Conservation (phyloP, 2,329 filamentous ascomycete species). For the Ceratocystiopsis sp. region DNA sequence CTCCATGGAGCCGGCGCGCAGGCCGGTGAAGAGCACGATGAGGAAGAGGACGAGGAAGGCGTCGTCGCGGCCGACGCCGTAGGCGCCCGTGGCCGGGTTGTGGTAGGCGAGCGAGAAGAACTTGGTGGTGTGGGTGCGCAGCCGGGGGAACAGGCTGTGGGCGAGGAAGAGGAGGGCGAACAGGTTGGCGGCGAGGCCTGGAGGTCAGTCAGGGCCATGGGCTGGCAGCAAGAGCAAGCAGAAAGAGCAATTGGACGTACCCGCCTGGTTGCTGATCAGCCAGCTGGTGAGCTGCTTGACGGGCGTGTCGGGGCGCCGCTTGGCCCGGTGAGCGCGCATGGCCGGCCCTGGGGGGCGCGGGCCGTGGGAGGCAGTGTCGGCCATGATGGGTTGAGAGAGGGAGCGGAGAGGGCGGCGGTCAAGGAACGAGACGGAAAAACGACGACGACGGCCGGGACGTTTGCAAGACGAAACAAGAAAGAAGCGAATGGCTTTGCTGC, state of each 20-base stretch:
- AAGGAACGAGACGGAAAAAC: too few species aligned
- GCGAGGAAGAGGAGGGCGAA: constrained; percentile 68
- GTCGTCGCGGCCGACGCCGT: constrained; percentile 67
- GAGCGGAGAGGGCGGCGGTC: too few species aligned
- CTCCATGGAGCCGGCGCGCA: constrained; percentile 74
- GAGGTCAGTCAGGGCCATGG: too few species aligned
- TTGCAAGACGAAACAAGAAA: too few species aligned
- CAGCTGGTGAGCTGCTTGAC: constrained; percentile 45
- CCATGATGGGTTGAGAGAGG: too few species aligned
- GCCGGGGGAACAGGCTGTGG: constrained; percentile 67
- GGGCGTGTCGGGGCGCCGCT: constrained; percentile 44
- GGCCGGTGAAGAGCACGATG: constrained; percentile 70
- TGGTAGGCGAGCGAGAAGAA: constrained; percentile 82
- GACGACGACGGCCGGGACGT: too few species aligned
- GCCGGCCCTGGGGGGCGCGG: too few species aligned
- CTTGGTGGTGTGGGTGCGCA: constrained; percentile 63
- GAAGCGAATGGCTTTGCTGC: too few species aligned
- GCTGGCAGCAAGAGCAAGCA: too few species aligned
- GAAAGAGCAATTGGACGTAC: constrained; percentile 29
- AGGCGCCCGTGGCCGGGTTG: constrained; percentile 49
- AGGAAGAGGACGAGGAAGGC: constrained; percentile 59
- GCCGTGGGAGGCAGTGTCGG: too few species aligned
- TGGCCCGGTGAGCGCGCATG: constrained; percentile 27
- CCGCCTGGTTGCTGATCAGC: constrained; percentile 66
- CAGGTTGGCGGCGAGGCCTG: constrained; percentile 74